These are phyloP conservation scores for Candida nanaspora DNA, from an alignment of 805 yeast species.

Conservation along the genomic window DNA sequence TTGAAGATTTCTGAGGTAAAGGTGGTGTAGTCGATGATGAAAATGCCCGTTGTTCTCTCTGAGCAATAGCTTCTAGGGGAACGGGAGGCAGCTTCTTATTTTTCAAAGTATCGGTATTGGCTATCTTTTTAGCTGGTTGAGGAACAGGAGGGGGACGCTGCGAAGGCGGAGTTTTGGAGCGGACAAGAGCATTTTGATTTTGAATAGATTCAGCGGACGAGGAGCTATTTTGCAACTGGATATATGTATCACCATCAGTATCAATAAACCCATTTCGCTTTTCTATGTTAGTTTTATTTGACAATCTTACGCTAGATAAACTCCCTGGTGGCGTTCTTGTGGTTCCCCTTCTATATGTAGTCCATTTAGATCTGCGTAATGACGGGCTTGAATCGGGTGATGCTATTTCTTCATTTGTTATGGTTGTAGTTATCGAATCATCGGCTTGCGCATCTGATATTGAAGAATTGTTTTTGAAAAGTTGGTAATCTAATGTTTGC, in stretches of 20 bases:
- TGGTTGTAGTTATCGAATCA: too few relatives aligned
- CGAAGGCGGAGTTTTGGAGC: conserved; percentile 2
- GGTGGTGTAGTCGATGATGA: conserved; percentile 4
- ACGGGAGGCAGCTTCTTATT: background rate
- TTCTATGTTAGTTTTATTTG: background rate
- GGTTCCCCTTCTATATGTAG: conserved; percentile 38
- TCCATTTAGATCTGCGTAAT: conserved; percentile 40
- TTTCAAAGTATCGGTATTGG: too few relatives aligned
- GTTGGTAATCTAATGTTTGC: conserved; percentile 1
- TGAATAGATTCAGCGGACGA: background rate
- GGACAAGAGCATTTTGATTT: background rate
- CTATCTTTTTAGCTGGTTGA: background rate
- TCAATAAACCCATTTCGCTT: background rate
- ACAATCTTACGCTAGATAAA: too few relatives aligned
- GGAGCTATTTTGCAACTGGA: background rate
- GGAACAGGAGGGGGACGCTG: conserved; percentile 3
- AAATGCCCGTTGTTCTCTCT: conserved; percentile 2
- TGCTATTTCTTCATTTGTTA: too few relatives aligned
- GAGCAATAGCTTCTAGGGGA: conserved; percentile 3
- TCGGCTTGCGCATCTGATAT: too few relatives aligned
- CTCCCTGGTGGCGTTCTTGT: background rate
- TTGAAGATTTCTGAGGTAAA: background rate
- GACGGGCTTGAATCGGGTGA: background rate
- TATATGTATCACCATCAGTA: background rate
- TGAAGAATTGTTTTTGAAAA: background rate